Percentiles rank a stretch among this genome's conserved stretches.
phyloP scores from a whole-genome alignment of 2,329 filamentous ascomycete genomes.

The Neofusicoccum kwambonambiense region DNA sequence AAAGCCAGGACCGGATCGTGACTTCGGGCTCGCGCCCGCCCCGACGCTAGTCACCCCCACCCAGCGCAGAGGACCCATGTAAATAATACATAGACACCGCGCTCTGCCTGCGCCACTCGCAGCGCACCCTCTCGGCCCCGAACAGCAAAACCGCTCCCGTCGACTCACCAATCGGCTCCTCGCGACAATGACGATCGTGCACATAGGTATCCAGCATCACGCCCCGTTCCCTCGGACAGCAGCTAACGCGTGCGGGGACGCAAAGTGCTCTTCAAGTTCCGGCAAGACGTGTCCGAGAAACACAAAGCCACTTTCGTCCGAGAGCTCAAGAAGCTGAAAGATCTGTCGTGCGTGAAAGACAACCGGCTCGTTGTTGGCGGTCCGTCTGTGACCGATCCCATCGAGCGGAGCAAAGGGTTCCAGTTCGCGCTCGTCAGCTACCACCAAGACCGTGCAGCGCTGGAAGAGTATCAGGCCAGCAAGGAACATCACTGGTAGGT shows the following conservation, averaged over 20 bases:
- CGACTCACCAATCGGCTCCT: not conserved
- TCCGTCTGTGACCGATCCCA: slow-evolving; percentile 53
- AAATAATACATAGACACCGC: no score
- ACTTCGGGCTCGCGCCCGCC: not conserved
- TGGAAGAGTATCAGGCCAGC: slow-evolving; percentile 54
- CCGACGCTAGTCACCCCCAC: not conserved
- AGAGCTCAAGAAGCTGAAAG: slow-evolving; percentile 51
- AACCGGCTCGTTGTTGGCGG: slow-evolving; percentile 53
- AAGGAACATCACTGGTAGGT: slow-evolving; percentile 51
- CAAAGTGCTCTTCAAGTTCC: slow-evolving; percentile 27
- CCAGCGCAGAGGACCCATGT: no score
- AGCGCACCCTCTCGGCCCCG: not conserved
- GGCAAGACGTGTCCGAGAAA: slow-evolving; percentile 30
- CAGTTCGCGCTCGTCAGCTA: slow-evolving; percentile 54
- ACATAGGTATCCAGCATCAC: not conserved
- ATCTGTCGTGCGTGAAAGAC: slow-evolving; percentile 49
- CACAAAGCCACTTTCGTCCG: slow-evolving; percentile 48
- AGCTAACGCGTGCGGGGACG: not conserved
- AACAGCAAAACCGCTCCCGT: not conserved
- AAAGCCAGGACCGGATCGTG: not conserved
- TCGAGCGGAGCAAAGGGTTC: slow-evolving; percentile 54
- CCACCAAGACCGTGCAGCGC: slow-evolving; percentile 45
- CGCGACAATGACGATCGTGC: slow-evolving; percentile 5
- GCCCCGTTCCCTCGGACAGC: not conserved
- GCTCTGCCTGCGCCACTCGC: no score